Conservation (phyloP, 2,329 filamentous ascomycete genomes). For the Phaeoacremonium minimum region DNA sequence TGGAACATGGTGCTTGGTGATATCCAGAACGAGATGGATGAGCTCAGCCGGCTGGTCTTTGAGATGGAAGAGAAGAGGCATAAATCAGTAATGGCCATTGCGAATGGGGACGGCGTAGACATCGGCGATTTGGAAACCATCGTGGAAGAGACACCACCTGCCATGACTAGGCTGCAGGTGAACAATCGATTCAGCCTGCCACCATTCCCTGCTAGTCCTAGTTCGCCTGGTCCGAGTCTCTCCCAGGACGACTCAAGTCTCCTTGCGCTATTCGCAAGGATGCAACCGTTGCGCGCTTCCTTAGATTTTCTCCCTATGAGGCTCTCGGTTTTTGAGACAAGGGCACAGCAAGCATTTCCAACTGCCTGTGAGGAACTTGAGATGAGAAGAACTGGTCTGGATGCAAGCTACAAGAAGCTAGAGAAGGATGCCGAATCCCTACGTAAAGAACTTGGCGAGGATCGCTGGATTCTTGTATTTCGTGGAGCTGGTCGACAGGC, state of each 20-base stretch:
- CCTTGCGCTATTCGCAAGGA: conserved; percentile 85
- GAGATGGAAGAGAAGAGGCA: conserved; percentile 97
- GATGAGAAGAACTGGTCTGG: conserved; percentile 67
- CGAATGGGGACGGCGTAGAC: conserved; percentile 64
- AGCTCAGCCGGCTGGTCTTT: conserved; percentile 71
- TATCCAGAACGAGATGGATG: conserved; percentile 74
- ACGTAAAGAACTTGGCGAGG: conserved; percentile 86
- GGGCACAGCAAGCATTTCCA: conserved; percentile 76
- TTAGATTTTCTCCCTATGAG: conserved; percentile 96
- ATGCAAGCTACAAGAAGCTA: conserved; percentile 82
- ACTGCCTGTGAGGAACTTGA: conserved; percentile 88
- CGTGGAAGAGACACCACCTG: conserved; percentile 75
- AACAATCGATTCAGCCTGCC: conserved; percentile 68
- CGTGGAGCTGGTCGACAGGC: conserved; percentile 87
- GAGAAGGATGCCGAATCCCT: conserved; percentile 87
- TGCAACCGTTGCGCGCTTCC: conserved; percentile 90
- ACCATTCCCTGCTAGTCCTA: conserved; percentile 58
- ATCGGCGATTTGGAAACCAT: conserved; percentile 90
- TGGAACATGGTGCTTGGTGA: conserved; percentile 93
- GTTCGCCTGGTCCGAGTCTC: conserved; percentile 52
- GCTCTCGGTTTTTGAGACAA: conserved; percentile 76
- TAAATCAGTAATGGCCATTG: conserved; percentile 63
- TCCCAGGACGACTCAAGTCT: conserved; percentile 82
- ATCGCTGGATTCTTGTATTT: conserved; percentile 95
- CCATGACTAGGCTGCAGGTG: conserved; percentile 40